Conservation (phyloP, 2,329 filamentous ascomycete species). For the Emmonsiellopsis sp. region DNA sequence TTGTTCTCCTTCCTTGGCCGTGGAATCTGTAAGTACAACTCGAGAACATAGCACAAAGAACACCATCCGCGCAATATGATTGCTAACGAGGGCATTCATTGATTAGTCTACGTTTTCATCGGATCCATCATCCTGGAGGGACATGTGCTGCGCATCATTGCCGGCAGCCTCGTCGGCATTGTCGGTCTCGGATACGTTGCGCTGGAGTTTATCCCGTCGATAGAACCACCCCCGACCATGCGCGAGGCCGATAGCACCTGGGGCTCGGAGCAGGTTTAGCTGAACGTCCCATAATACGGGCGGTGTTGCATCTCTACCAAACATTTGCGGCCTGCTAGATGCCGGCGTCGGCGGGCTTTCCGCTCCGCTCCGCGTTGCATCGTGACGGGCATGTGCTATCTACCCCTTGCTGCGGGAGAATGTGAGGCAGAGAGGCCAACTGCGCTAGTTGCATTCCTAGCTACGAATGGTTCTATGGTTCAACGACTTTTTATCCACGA, state of each 20-base stretch:
- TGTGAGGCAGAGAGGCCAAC: too few relatives aligned
- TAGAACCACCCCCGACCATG: constrained; percentile 75
- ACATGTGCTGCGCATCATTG: constrained; percentile 58
- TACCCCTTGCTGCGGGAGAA: too few relatives aligned
- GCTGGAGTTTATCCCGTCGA: constrained; percentile 68
- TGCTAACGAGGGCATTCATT: not conserved
- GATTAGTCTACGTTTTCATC: constrained; percentile 90
- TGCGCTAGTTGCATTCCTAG: too few relatives aligned
- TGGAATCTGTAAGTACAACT: constrained; percentile 67
- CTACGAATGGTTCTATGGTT: too few relatives aligned
- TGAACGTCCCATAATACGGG: not conserved
- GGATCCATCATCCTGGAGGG: constrained; percentile 73
- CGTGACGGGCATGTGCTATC: too few relatives aligned
- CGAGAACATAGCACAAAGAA: not conserved
- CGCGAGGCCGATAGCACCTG: constrained; percentile 66
- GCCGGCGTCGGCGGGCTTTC: too few relatives aligned
- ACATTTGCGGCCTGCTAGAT: too few relatives aligned
- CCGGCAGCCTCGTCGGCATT: constrained; percentile 68
- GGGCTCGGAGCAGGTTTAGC: constrained; percentile 68
- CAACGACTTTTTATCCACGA: too few relatives aligned
- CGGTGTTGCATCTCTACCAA: constrained; percentile 2
- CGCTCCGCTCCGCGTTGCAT: too few relatives aligned
- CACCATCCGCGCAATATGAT: not conserved
- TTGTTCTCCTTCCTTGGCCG: constrained; percentile 96
- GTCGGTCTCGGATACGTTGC: constrained; percentile 69